phyloP scores from a whole-genome alignment of 768 basidiomycete genomes.

The Solioccasus polychromus region DNA sequence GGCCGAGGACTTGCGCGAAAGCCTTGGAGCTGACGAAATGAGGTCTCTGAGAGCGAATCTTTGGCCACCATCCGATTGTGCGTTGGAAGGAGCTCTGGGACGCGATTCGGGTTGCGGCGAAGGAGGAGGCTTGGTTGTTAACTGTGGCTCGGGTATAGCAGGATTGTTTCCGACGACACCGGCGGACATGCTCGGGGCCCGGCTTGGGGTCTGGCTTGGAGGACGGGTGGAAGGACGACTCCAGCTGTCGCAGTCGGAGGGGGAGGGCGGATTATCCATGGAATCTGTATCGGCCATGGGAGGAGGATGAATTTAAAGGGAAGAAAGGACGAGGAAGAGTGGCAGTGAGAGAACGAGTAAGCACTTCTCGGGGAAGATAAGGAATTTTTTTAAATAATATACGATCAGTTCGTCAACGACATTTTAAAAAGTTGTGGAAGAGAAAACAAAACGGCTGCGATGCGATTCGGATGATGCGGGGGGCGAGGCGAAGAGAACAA shows the following conservation, averaged over 20 bases:
- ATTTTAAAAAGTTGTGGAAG: constrained; percentile 3
- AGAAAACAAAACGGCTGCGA: background rate
- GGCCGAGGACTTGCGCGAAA: constrained; percentile 67
- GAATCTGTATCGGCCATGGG: constrained; percentile 41
- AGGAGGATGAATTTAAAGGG: constrained; percentile 17
- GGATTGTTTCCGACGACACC: constrained; percentile 39
- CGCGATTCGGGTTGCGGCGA: constrained; percentile 26
- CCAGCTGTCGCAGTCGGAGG: constrained; percentile 56
- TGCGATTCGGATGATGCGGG: constrained; percentile 13
- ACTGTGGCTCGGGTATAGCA: constrained; percentile 29
- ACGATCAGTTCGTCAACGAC: constrained; percentile 10
- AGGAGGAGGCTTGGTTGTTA: constrained; percentile 14
- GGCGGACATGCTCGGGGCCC: constrained; percentile 35
- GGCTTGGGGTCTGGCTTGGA: constrained; percentile 51
- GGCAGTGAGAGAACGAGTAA: background rate
- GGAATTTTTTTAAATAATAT: too few relatives aligned
- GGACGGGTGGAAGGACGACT: constrained; percentile 62
- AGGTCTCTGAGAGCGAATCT: constrained; percentile 86
- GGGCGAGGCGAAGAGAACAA: constrained; percentile 11
- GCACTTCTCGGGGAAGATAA: too few relatives aligned
- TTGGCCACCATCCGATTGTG: constrained; percentile 58
- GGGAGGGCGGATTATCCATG: constrained; percentile 46
- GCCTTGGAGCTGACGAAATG: constrained; percentile 69
- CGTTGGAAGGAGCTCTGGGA: constrained; percentile 42
- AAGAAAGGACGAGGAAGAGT: background rate